Evolutionary conservation across 2,329 filamentous ascomycete species (phyloP).

Genomic region (Calonectria hawksworthii): DNA sequence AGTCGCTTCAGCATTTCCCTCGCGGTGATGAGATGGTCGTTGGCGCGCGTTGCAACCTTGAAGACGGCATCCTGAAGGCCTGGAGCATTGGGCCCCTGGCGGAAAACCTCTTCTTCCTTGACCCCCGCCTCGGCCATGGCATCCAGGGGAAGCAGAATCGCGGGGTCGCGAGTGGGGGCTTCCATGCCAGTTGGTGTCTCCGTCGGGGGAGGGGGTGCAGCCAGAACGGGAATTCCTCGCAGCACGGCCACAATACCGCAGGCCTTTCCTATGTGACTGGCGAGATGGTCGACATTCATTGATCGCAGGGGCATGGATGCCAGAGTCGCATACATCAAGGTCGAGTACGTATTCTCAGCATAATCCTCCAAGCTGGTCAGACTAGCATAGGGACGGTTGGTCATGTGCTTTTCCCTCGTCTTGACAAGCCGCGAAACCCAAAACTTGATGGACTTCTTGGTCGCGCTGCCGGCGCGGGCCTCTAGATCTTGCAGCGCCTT

Average conservation of each 20-base stretch:
- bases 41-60: constrained; percentile 90
- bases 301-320: constrained; percentile 84
- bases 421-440: constrained; percentile 85
- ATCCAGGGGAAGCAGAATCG: constrained; percentile 86
- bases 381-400: constrained; percentile 84
- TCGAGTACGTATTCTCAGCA: constrained; percentile 95
- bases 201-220: constrained; percentile 73
- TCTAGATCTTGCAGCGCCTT: constrained; percentile 77
- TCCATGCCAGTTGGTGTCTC: constrained; percentile 57
- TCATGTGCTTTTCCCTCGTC: constrained; percentile 85
- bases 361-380: constrained; percentile 86
- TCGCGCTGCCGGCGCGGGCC: constrained; percentile 56
- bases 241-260: constrained; percentile 88
- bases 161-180: constrained; percentile 59
- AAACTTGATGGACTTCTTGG: constrained; percentile 71
- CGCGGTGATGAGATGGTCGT: constrained; percentile 95
- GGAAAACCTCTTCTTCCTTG: constrained; percentile 90
- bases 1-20: constrained; percentile 91
- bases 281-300: constrained; percentile 90
- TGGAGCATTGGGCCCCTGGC: constrained; percentile 81
- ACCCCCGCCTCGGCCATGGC: constrained; percentile 87
- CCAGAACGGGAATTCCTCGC: constrained; percentile 90
- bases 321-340: constrained; percentile 88
- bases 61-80: constrained; percentile 93
- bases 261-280: constrained; percentile 95